phyloP scores from a whole-genome alignment of 768 basidiomycete species.

The Psilocybe cubensis region DNA sequence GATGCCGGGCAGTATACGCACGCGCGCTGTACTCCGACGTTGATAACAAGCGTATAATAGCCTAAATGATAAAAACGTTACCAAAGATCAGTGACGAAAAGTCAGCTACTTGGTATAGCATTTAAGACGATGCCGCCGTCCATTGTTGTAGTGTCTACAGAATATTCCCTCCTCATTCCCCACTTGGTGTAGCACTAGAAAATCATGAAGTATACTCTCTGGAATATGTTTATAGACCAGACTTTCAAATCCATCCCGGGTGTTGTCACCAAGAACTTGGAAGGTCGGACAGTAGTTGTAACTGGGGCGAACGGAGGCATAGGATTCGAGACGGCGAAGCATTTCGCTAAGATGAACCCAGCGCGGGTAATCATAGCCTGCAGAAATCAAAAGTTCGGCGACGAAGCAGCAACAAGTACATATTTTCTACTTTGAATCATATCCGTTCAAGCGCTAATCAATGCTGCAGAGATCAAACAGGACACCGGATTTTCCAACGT shows the following conservation, averaged over 20 bases:
- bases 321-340: constrained; percentile 49
- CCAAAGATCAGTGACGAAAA: too few species aligned
- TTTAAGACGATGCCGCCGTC: too few species aligned
- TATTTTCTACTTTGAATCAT: neutral
- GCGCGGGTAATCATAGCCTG: constrained; percentile 40
- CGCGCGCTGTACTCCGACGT: too few species aligned
- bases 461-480: constrained; percentile 8
- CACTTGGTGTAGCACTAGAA: too few species aligned
- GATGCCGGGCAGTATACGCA: too few species aligned
- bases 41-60: too few species aligned
- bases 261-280: constrained; percentile 37
- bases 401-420: constrained; percentile 37
- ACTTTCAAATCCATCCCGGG: constrained; percentile 19
- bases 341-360: constrained; percentile 48
- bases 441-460: neutral
- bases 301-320: constrained; percentile 54
- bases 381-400: constrained; percentile 35
- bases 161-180: too few species aligned
- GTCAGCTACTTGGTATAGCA: too few species aligned
- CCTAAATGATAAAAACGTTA: too few species aligned
- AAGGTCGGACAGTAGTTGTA: constrained; percentile 52
- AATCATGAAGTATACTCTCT: neutral
- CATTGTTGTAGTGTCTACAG: too few species aligned
- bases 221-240: neutral
- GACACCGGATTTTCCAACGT: constrained; percentile 35